Conservation (phyloP, 371 early-diverging fungal genomes). For the Haplosporangium sp. region DNA sequence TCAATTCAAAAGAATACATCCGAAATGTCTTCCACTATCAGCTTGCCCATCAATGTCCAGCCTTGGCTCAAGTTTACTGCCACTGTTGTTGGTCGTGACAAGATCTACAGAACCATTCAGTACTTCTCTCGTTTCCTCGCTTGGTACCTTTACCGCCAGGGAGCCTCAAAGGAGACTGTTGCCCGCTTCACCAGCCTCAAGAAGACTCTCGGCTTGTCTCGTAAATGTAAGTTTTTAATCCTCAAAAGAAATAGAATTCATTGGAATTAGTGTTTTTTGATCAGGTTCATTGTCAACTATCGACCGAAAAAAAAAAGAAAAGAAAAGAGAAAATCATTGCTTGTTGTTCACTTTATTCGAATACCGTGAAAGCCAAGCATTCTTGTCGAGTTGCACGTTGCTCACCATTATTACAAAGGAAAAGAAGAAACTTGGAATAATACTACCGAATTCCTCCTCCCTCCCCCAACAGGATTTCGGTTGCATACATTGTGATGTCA, state of each 20-base stretch:
- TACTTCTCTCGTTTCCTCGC: constrained; percentile 80
- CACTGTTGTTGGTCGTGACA: constrained; percentile 83
- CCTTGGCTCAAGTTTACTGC: constrained; percentile 58
- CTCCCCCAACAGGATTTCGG: not conserved
- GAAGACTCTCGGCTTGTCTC: constrained; percentile 67
- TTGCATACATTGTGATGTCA: not conserved
- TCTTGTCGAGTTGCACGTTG: not conserved
- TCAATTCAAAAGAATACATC: not conserved
- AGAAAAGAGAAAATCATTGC: not conserved
- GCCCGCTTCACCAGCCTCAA: constrained; percentile 67
- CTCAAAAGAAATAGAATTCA: not conserved
- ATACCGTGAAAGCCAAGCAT: constrained; percentile 3
- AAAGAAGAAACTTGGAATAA: not conserved
- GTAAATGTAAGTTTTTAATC: constrained; percentile 62
- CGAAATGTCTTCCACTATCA: constrained; percentile 47
- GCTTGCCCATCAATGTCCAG: constrained; percentile 57
- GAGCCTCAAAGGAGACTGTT: constrained; percentile 63
- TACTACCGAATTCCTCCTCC: not conserved
- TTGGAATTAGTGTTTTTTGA: not conserved
- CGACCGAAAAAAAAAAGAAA: constrained; percentile 26
- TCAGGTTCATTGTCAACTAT: constrained; percentile 53
- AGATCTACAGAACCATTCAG: constrained; percentile 79
- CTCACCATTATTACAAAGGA: not conserved
- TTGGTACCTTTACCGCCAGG: constrained; percentile 65
- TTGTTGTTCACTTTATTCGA: constrained; percentile 3